Evolutionary conservation across 2,329 filamentous ascomycete genomes (phyloP), one percentile per base, ranked within the genome.

Genomic region (Diaporthe destruens): DNA sequence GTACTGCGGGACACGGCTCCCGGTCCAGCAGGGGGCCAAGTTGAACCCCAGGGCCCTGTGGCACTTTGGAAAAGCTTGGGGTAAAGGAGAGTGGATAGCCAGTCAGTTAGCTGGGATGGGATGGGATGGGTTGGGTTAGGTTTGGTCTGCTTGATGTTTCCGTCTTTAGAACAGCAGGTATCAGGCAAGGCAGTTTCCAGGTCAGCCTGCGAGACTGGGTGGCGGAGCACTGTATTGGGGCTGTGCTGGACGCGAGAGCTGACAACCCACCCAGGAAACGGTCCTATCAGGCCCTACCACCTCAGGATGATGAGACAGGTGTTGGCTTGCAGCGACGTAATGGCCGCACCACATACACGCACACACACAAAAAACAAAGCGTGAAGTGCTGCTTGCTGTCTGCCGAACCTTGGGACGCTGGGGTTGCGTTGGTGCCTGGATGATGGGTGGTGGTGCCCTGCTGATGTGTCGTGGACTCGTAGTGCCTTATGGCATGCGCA

Each of bases 1-100:
- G 80, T 83, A 77, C 78, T 77, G 36, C 54, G 72, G 72, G 68
- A 47, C 66, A 63, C 53, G 53, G 66, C 57, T 71, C 56, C 57
- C 71, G 36, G 73, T 56, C 51, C 57, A 61, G 39, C n/a, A 63
- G 59, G 72, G 53, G 70, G 39, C 14, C 12, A 61, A 53, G 25
- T 47, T 67, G 66, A 44, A 66, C 55, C 71, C 71, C 57, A 54
- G 44, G 39, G 66, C 65, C 51, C 29, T 55, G 53, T 59, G 49
- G 59, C 56, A 66, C 49, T 66, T 9, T n/a, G n/a, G 69, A 20
- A 53, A 61, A 49, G 72, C 32, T 49, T 47, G 29, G 55, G 47
- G 56, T 59, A 61, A 29, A 20, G 39, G 39, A 39, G 69, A 67
- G 63, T 53, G 55, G 42, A 39, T 53, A 57, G 53, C 29, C 29